Evolutionary conservation across 2,329 filamentous ascomycete genomes (phyloP).

Genomic region (Aspergillus sp.): DNA sequence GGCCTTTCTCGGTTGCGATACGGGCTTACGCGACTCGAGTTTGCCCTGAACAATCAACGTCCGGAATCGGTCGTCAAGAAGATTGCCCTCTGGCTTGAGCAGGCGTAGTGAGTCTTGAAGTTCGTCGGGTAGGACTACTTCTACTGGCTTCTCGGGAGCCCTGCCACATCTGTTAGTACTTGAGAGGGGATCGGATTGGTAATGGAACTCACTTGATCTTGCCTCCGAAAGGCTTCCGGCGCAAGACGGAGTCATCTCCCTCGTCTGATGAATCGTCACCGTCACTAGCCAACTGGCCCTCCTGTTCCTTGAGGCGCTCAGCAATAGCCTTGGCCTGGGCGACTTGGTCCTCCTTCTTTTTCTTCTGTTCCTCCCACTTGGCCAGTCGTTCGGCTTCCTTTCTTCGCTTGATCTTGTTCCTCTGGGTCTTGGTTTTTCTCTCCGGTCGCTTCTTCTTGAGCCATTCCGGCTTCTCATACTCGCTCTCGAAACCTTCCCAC

Average conservation of each 20-base stretch:
- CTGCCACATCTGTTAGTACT: slow-evolving; percentile 25
- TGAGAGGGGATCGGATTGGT: slow-evolving; percentile 24
- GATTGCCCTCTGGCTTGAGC: slow-evolving; percentile 92
- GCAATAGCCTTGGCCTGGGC: slow-evolving; percentile 73
- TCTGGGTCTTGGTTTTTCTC: slow-evolving; percentile 82
- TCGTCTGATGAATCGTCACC: slow-evolving; percentile 51
- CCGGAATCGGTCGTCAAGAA: slow-evolving; percentile 88
- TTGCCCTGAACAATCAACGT: slow-evolving; percentile 88
- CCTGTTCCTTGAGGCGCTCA: slow-evolving; percentile 51
- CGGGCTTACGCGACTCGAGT: slow-evolving; percentile 78
- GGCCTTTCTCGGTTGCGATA: slow-evolving; percentile 80
- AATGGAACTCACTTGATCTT: slow-evolving; percentile 54
- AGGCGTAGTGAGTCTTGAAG: slow-evolving; percentile 78
- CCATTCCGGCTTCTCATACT: slow-evolving; percentile 68
- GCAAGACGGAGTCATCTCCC: slow-evolving; percentile 66
- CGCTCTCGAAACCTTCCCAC: slow-evolving; percentile 89
- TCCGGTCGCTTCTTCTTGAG: slow-evolving; percentile 75
- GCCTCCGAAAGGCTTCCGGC: slow-evolving; percentile 73
- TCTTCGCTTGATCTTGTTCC: slow-evolving; percentile 84
- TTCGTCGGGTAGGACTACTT: slow-evolving; percentile 82
- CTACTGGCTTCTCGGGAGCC: slow-evolving; percentile 73
- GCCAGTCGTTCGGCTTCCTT: slow-evolving; percentile 82
- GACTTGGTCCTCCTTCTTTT: slow-evolving; percentile 72
- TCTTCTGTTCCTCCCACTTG: slow-evolving; percentile 76
- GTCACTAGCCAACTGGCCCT: slow-evolving; percentile 44